These are phyloP conservation scores for Aphanomyces astaci DNA, from an alignment of 352 stramenopile genomes.

Conservation along the genomic window DNA sequence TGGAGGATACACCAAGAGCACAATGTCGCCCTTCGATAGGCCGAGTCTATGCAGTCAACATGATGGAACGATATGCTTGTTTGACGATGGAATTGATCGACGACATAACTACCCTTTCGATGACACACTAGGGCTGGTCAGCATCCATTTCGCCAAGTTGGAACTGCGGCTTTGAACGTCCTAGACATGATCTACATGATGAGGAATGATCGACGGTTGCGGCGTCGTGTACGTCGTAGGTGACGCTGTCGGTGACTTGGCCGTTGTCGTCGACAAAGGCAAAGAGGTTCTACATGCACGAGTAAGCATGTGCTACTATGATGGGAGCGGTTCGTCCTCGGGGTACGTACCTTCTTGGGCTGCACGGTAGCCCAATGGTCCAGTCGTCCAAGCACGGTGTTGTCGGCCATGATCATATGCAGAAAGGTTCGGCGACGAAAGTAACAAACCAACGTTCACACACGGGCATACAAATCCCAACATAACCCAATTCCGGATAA, in stretches of 20 bases:
- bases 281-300: conserved; percentile 49
- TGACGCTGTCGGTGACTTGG: conserved; percentile 40
- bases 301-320: background rate
- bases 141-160: conserved; percentile 56
- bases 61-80: no score
- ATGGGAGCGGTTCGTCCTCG: background rate
- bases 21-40: conserved; percentile 59
- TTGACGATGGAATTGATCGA: no score
- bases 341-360: conserved; percentile 2
- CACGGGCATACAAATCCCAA: background rate
- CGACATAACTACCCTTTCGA: conserved; percentile 47
- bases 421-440: no score
- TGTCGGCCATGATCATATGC: background rate
- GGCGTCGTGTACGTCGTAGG: conserved; percentile 38
- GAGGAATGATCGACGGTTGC: no score
- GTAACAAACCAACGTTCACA: background rate
- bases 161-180: conserved; percentile 60
- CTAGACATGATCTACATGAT: no score
- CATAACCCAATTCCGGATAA: background rate
- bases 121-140: conserved; percentile 41
- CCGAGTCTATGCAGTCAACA: no score
- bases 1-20: conserved; percentile 96
- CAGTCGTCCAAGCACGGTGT: conserved; percentile 7
- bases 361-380: background rate
- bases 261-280: conserved; percentile 75